These are phyloP conservation scores for Dimocarpus longan DNA, from an alignment of 345 rosid genomes.

Conservation along the genomic window DNA sequence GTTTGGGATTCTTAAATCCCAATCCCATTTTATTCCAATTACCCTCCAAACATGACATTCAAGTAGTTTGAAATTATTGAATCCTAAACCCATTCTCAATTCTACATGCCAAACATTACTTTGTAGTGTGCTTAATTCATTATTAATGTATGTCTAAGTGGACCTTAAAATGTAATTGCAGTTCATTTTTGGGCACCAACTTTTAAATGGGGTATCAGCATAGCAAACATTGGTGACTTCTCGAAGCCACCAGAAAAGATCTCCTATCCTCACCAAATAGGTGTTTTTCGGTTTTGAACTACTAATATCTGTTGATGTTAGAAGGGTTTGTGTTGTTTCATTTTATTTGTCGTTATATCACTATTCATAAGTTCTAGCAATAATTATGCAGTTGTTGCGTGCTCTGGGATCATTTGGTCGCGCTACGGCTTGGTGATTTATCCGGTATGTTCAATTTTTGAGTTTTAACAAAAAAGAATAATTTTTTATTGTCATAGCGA, in stretches of 20 bases:
- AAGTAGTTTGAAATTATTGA: too few relatives aligned
- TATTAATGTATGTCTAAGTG: neutral
- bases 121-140: neutral
- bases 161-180: neutral
- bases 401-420: conserved; percentile 33
- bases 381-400: conserved; percentile 23
- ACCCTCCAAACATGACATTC: too few relatives aligned
- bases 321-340: too few relatives aligned
- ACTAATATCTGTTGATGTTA: neutral
- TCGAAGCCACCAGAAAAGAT: conserved; percentile 52
- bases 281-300: conserved; percentile 9
- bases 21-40: too few relatives aligned
- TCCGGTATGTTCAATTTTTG: conserved; percentile 25
- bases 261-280: conserved; percentile 54
- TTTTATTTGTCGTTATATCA: too few relatives aligned
- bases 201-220: conserved; percentile 56
- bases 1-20: too few relatives aligned
- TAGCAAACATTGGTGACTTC: conserved; percentile 55
- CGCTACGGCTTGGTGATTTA: conserved; percentile 30
- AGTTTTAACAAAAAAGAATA: neutral
- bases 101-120: too few relatives aligned
- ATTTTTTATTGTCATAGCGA: neutral
- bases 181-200: conserved; percentile 62
- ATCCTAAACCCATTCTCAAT: too few relatives aligned
- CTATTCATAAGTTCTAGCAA: too few relatives aligned